These are phyloP conservation scores for Cornus kousa DNA, from an alignment of 148 eudicot genomes.

Conservation along the genomic window DNA sequence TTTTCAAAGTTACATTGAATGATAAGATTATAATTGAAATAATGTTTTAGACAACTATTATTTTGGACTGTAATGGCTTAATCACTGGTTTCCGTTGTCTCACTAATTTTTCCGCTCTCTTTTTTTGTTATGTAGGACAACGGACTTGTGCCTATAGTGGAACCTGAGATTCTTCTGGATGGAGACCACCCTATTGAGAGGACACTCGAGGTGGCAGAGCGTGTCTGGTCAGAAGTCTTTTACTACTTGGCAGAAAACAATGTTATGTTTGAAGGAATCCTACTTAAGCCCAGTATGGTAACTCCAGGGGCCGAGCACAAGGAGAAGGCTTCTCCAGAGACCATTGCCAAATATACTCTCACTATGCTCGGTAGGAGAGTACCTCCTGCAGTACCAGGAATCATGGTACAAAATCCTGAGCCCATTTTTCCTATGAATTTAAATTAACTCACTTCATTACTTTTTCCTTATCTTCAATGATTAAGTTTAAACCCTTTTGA, in stretches of 20 bases:
- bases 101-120: neutral
- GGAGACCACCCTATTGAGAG: conserved; percentile 95
- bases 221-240: conserved; percentile 94
- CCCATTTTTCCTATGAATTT: neutral
- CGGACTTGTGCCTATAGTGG: conserved; percentile 97
- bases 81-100: neutral
- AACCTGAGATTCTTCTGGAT: conserved; percentile 96
- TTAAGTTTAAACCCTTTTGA: neutral
- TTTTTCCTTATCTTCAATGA: neutral
- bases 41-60: neutral
- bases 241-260: conserved; percentile 85
- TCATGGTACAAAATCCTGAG: conserved; percentile 56
- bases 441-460: neutral
- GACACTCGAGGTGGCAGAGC: conserved; percentile 88
- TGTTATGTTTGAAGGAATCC: conserved; percentile 81
- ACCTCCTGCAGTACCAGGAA: conserved; percentile 98
- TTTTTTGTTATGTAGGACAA: conserved; percentile 54
- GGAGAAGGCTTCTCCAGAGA: conserved; percentile 80
- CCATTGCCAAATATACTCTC: conserved; percentile 78
- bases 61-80: neutral
- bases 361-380: conserved; percentile 88
- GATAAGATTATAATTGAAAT: neutral
- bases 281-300: conserved; percentile 98
- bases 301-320: conserved; percentile 99
- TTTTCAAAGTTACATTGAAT: neutral